Evolutionary conservation across 1,284 basidiomycete species (phyloP).

Genomic region (Irpex sp.): DNA sequence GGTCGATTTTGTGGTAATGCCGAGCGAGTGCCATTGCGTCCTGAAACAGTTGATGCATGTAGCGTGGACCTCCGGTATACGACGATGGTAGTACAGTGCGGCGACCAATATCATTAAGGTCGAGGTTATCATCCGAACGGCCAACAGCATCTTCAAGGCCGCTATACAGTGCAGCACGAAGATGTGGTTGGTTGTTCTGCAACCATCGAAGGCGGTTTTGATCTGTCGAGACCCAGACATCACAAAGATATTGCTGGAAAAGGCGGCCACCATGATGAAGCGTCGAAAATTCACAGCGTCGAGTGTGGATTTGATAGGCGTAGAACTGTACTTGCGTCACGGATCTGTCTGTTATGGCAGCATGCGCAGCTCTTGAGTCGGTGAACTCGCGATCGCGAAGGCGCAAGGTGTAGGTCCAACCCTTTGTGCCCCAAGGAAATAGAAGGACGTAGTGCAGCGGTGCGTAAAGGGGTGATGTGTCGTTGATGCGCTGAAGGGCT

Average conservation of each 20-base stretch:
- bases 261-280: not conserved
- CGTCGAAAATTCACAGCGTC: not conserved
- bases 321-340: not conserved
- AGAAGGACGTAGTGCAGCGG: conserved; percentile 35
- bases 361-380: too few species aligned
- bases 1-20: not conserved
- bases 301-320: not conserved
- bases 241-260: not conserved
- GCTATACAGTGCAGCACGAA: not conserved
- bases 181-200: not conserved
- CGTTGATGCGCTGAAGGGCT: conserved; percentile 26
- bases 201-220: not conserved
- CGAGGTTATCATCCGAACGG: not conserved
- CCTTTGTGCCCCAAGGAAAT: conserved; percentile 34
- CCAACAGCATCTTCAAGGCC: not conserved
- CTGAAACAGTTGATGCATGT: not conserved
- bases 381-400: not conserved
- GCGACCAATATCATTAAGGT: not conserved
- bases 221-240: not conserved
- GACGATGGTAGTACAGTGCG: not conserved
- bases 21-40: not conserved
- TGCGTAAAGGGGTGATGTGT: conserved; percentile 30
- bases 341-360: too few species aligned
- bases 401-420: conserved; percentile 32
- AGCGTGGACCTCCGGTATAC: not conserved